These are phyloP conservation scores for Blastocystis sp. DNA, from an alignment of 352 stramenopile species.

Conservation along the genomic window DNA sequence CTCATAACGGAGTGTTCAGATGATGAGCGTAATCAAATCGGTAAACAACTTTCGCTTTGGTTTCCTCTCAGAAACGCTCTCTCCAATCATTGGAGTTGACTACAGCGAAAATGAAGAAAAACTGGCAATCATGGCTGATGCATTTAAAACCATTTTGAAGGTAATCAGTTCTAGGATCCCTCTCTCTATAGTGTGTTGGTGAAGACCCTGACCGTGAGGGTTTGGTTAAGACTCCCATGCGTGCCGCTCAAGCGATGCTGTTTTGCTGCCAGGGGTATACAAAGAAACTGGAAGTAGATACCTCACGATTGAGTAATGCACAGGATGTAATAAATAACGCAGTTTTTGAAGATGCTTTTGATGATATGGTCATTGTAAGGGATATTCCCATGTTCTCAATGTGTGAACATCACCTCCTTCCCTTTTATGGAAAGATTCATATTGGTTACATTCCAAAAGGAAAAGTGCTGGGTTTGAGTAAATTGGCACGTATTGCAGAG, in stretches of 20 bases:
- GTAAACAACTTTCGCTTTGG: background rate
- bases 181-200: conserved; percentile 69
- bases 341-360: conserved; percentile 89
- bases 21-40: conserved; percentile 40
- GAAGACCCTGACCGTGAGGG: conserved; percentile 87
- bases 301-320: background rate
- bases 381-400: conserved; percentile 97
- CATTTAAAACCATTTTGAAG: conserved; percentile 51
- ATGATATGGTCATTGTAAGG: conserved; percentile 97
- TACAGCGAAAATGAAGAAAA: conserved; percentile 73
- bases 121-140: conserved; percentile 66
- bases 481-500: conserved; percentile 93
- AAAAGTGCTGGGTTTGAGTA: conserved; percentile 93
- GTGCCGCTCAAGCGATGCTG: conserved; percentile 89
- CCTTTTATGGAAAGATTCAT: conserved; percentile 90
- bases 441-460: conserved; percentile 83
- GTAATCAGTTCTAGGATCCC: background rate
- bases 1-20: conserved; percentile 14
- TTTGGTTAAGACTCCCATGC: conserved; percentile 87
- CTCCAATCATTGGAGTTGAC: conserved; percentile 63
- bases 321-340: conserved; percentile 85
- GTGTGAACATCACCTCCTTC: conserved; percentile 99
- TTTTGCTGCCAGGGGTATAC: conserved; percentile 91
- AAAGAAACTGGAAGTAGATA: conserved; percentile 70
- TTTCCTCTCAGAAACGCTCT: background rate